Evolutionary conservation across 2,329 filamentous ascomycete genomes (phyloP).

Genomic region (Colletotrichum echinochloae): DNA sequence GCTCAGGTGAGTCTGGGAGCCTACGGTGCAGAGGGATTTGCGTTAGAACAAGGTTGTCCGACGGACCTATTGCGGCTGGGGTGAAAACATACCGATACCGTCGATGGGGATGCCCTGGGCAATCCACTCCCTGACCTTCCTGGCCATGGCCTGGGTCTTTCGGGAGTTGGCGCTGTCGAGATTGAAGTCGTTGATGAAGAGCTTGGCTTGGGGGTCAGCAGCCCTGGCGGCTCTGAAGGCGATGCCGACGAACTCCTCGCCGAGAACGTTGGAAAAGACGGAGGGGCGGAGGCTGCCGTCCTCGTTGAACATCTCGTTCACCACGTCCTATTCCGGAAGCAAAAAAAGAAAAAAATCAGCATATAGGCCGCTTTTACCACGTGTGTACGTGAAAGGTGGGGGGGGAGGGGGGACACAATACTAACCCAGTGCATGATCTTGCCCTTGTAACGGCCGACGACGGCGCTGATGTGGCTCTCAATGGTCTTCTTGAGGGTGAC

Average conservation of each 20-base stretch:
- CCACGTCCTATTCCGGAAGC: slow-evolving; percentile 60
- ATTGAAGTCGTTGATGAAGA: slow-evolving; percentile 84
- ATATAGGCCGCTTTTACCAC: no score
- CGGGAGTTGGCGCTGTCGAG: slow-evolving; percentile 69
- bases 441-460: slow-evolving; percentile 72
- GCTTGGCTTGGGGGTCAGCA: slow-evolving; percentile 74
- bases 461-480: slow-evolving; percentile 68
- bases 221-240: slow-evolving; percentile 50
- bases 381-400: no score
- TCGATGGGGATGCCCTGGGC: neutral
- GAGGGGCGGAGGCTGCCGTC: slow-evolving; percentile 60
- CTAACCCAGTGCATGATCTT: slow-evolving; percentile 69
- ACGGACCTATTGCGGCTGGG: no score
- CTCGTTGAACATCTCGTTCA: slow-evolving; percentile 74
- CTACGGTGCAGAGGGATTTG: neutral
- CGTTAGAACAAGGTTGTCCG: neutral
- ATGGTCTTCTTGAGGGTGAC: slow-evolving; percentile 65
- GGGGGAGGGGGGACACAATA: neutral
- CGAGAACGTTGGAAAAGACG: neutral
- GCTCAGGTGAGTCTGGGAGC: neutral
- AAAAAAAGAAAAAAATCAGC: neutral
- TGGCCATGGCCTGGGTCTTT: slow-evolving; percentile 65
- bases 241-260: neutral
- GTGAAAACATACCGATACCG: slow-evolving; percentile 28
- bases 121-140: neutral